These are phyloP conservation scores for Paramecium caudatum DNA, from an alignment of 73 alveolate species.

Conservation along the genomic window DNA sequence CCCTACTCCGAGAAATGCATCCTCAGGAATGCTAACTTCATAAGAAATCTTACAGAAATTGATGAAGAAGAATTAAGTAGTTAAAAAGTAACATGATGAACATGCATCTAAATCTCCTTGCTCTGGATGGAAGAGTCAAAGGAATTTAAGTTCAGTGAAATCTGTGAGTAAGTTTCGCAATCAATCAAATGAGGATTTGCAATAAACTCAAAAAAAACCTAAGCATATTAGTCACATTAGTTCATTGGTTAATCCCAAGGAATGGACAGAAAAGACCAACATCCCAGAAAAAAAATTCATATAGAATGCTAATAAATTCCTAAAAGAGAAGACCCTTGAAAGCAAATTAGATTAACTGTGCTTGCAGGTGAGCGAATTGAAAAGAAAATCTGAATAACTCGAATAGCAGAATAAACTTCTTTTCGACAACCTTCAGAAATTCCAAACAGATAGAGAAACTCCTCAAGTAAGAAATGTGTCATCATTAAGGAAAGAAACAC, in stretches of 20 bases:
- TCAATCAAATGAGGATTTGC: slow-evolving; percentile 44
- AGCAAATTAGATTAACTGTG: slow-evolving; percentile 23
- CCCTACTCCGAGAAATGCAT: too few species aligned
- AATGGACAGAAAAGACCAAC: too few species aligned
- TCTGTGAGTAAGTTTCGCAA: not conserved
- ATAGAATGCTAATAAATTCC: not conserved
- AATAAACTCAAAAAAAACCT: slow-evolving; percentile 22
- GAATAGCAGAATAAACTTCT: slow-evolving; percentile 37
- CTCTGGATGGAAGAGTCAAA: slow-evolving; percentile 18
- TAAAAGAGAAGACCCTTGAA: slow-evolving; percentile 34
- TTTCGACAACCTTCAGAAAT: not conserved
- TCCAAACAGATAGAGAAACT: not conserved
- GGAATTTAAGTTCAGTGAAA: slow-evolving; percentile 15
- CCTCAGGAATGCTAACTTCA: too few species aligned
- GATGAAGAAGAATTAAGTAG: too few species aligned
- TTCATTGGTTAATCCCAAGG: not conserved
- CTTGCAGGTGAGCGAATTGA: not conserved
- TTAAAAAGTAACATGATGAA: too few species aligned
- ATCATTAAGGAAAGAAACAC: slow-evolving; percentile 35
- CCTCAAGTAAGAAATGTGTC: slow-evolving; percentile 1
- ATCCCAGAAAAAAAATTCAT: not conserved
- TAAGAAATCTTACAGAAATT: too few species aligned
- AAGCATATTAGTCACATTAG: slow-evolving; percentile 4
- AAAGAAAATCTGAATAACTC: slow-evolving; percentile 5
- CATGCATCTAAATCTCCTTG: slow-evolving; percentile 32